Evolutionary conservation across 2,329 filamentous ascomycete species (phyloP).

Genomic region (Calonectria ilicicola): DNA sequence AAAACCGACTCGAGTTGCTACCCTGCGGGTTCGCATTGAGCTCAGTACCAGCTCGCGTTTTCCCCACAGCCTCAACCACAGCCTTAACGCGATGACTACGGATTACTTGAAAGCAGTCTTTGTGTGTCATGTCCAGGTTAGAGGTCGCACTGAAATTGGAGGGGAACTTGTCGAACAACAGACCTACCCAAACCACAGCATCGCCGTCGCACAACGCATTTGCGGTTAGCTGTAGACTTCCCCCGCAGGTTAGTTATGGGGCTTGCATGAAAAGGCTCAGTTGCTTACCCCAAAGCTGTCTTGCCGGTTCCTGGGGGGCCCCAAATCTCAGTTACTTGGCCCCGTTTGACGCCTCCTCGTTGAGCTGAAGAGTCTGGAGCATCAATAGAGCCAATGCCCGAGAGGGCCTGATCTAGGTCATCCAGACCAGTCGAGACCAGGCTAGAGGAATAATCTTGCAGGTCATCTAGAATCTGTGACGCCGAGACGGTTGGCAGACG

Average conservation of each 20-base stretch:
- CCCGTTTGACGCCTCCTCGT: slow-evolving; percentile 74
- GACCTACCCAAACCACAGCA: slow-evolving; percentile 86
- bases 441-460: slow-evolving; percentile 63
- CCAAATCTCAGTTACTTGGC: slow-evolving; percentile 88
- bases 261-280: neutral
- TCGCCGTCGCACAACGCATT: slow-evolving; percentile 71
- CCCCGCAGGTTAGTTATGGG: slow-evolving; percentile 25
- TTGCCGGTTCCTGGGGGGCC: slow-evolving; percentile 90
- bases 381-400: slow-evolving; percentile 22
- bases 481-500: slow-evolving; percentile 82
- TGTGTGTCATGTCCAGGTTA: slow-evolving; percentile 14
- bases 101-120: slow-evolving; percentile 62
- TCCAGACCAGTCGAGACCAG: slow-evolving; percentile 68
- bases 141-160: neutral
- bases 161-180: slow-evolving; percentile 48
- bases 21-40: slow-evolving; percentile 26
- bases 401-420: slow-evolving; percentile 63
- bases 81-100: slow-evolving; percentile 43
- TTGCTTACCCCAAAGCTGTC: slow-evolving; percentile 80
- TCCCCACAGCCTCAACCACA: slow-evolving; percentile 37
- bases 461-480: slow-evolving; percentile 74
- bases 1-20: slow-evolving; percentile 50
- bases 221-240: slow-evolving; percentile 76
- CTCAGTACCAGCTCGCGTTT: slow-evolving; percentile 12
- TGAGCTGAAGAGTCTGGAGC: slow-evolving; percentile 23